phyloP scores from a whole-genome alignment of 2,329 filamentous ascomycete species.

The Botrytis fabae region DNA sequence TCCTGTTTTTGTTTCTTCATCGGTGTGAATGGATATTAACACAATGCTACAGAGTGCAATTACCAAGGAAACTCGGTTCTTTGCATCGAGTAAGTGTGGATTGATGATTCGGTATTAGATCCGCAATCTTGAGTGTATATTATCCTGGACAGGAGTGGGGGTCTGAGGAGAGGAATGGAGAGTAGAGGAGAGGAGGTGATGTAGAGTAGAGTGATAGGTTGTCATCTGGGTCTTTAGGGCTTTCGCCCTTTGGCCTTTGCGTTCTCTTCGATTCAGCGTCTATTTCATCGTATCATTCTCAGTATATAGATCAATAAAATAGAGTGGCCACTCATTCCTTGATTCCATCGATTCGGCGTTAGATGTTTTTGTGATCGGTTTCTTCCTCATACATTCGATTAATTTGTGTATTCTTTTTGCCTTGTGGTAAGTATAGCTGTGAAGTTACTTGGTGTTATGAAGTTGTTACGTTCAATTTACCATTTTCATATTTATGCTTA shows the following conservation, averaged over 20 bases:
- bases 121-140: too few species aligned
- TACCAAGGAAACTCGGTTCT: neutral
- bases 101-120: too few species aligned
- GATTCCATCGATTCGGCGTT: neutral
- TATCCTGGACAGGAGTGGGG: neutral
- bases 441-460: neutral
- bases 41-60: neutral
- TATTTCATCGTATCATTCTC: neutral
- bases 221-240: neutral
- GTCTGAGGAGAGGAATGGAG: too few species aligned
- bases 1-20: too few species aligned
- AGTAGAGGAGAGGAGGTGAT: too few species aligned
- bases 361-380: neutral
- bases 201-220: neutral
- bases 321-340: neutral
- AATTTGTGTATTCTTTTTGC: rapidly evolving
- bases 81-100: neutral
- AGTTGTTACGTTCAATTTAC: neutral
- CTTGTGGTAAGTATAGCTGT: neutral
- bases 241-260: neutral
- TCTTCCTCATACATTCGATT: neutral
- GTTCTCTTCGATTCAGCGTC: neutral
- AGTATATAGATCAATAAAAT: neutral
- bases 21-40: neutral
- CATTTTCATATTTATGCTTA: rapidly evolving